Evolutionary conservation across 2,329 filamentous ascomycete species (phyloP).

Genomic region (Mycocentrospora acerina): DNA sequence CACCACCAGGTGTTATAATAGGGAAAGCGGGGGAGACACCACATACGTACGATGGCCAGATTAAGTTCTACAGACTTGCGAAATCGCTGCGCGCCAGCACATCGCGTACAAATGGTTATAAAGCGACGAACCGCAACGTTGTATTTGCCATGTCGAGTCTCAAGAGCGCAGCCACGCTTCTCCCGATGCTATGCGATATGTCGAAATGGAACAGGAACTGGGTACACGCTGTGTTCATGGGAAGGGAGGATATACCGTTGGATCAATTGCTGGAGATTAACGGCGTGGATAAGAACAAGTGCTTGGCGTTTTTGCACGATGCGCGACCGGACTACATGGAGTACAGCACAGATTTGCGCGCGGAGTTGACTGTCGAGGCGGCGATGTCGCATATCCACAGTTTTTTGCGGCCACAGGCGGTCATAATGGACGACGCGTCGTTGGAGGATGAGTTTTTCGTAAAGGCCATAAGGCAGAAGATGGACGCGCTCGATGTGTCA

Average conservation of each 20-base stretch:
- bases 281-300: conserved; percentile 67
- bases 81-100: conserved; percentile 61
- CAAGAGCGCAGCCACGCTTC: conserved; percentile 68
- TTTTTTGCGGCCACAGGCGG: conserved; percentile 75
- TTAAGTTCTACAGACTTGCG: conserved; percentile 68
- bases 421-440: conserved; percentile 68
- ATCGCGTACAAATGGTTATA: conserved; percentile 54
- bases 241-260: conserved; percentile 68
- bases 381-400: conserved; percentile 71
- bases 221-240: conserved; percentile 81
- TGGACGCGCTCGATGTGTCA: conserved; percentile 56
- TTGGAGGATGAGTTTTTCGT: conserved; percentile 71
- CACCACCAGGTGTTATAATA: conserved; percentile 26
- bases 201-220: conserved; percentile 65
- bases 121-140: conserved; percentile 65
- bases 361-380: conserved; percentile 63
- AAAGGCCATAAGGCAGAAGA: conserved; percentile 59
- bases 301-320: conserved; percentile 69
- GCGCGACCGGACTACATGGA: conserved; percentile 73
- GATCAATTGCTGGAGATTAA: conserved; percentile 74
- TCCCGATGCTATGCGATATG: conserved; percentile 90
- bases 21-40: conserved; percentile 18
- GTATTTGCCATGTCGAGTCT: conserved; percentile 77
- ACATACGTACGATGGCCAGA: conserved; percentile 63
- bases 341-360: conserved; percentile 69